A percentile compares a stretch with the other conserved stretches of the same genome.
Evolutionary conservation across 345 rosid genomes (phyloP).

Genomic region (Lepidium sativum): DNA sequence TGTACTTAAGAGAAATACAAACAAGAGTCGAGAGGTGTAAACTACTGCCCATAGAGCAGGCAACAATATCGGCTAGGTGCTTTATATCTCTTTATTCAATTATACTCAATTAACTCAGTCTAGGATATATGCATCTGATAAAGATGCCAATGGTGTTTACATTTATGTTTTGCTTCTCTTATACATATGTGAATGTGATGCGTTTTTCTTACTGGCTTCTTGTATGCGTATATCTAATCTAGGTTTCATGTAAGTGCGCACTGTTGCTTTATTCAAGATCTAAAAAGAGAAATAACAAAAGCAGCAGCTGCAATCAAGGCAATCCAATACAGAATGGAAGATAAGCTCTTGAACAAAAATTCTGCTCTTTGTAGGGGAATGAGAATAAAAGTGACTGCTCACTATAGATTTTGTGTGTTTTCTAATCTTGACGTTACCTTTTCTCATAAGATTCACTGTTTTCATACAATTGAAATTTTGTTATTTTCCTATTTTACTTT

Average conservation of each 20-base stretch:
- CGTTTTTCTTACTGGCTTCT: background rate
- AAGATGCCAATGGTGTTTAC: background rate
- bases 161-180: background rate
- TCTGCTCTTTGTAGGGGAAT: conserved; percentile 7
- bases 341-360: conserved; percentile 53
- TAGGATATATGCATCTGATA: conserved; percentile 2
- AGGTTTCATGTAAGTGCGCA: background rate
- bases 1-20: conserved; percentile 74
- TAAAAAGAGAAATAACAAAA: conserved; percentile 81
- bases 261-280: conserved; percentile 50
- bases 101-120: background rate
- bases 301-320: conserved; percentile 76
- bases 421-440: too few species aligned
- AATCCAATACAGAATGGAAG: conserved; percentile 80
- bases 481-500: too few species aligned
- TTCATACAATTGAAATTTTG: too few species aligned
- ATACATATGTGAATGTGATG: background rate
- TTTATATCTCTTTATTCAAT: conserved; percentile 2
- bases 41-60: conserved; percentile 91
- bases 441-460: too few species aligned
- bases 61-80: conserved; percentile 87
- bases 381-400: background rate
- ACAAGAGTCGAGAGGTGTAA: conserved; percentile 82
- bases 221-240: background rate
- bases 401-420: too few species aligned